A percentile compares a stretch with the other conserved stretches of the same genome.
These are phyloP conservation scores for Dichotomocladium elegans DNA, from an alignment of 371 early-diverging fungal genomes.

Conservation along the genomic window DNA sequence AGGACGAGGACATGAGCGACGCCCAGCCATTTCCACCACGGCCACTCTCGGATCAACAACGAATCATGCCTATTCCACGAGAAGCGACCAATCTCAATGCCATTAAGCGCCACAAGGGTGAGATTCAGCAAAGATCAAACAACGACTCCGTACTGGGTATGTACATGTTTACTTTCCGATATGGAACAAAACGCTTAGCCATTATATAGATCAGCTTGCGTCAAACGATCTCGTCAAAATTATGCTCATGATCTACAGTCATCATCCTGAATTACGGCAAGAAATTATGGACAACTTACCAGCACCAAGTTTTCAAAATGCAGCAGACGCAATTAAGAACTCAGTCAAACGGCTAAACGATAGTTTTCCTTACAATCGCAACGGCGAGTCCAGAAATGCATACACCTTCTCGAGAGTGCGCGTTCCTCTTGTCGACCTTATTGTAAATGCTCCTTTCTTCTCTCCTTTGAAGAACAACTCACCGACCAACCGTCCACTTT, in stretches of 20 bases:
- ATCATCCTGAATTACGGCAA: constrained; percentile 68
- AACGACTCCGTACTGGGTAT: constrained; percentile 32
- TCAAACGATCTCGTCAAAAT: constrained; percentile 73
- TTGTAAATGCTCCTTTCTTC: constrained; percentile 32
- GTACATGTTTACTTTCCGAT: too few relatives aligned
- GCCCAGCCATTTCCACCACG: constrained; percentile 3
- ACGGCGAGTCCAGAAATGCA: constrained; percentile 78
- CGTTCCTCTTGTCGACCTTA: constrained; percentile 68
- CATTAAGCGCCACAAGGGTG: constrained; percentile 21
- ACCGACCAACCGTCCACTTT: not conserved
- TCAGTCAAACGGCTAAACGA: constrained; percentile 70
- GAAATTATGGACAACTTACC: constrained; percentile 79
- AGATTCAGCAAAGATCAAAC: constrained; percentile 22
- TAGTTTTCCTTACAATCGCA: constrained; percentile 81
- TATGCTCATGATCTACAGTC: constrained; percentile 64
- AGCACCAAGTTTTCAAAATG: constrained; percentile 82
- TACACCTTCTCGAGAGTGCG: constrained; percentile 89
- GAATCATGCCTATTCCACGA: constrained; percentile 1
- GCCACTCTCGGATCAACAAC: constrained; percentile 9
- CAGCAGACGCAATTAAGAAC: constrained; percentile 58
- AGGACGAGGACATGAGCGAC: constrained; percentile 49
- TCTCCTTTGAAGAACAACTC: not conserved
- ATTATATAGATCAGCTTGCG: too few relatives aligned
- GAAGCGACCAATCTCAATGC: constrained; percentile 7
- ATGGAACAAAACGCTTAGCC: too few relatives aligned